Base-by-base conservation (phyloP, 176 grass and related monocot genomes). In the Aegilops umbellulata region DNA sequence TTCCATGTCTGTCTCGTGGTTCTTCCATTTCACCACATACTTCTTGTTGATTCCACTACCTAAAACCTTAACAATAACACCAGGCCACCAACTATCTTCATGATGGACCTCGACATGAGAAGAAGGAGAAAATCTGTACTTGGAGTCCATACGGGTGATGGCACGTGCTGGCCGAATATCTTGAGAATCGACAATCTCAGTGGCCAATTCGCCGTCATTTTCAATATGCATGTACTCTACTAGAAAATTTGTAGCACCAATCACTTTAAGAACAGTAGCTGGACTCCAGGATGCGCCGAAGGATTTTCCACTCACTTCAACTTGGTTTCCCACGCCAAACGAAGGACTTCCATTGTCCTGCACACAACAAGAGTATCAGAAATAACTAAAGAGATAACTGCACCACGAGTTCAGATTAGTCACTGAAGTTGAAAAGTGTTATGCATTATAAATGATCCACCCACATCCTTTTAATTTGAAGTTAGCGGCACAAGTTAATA, bases 201-300 rank as follows among this genome's bases (percentile, higher is more conserved):
- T 90, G 58, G 10, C 23, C 20, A 73, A 13, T 62, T 78, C 79
- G 1, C 88, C 19, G 7, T 72, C 65, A 10, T 82, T 60, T 83
- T 17, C 31, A 15, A 20, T 46, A 41, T 82, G 29, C 51, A 31
- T 31, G 13, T 90, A 90, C 2, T 86, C 31, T 51, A 90, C 84
- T 14, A 90, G 82, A 73, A 90, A 86, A 63, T 69, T 72, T 55
- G 79, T 42, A 4, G 73, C 31, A 31, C 57, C 83, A 39, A 90
- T 78, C 25, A 83, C 79, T 82, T 90, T 86, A 23, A 82, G 25
- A 86, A 90, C 73, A 78, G 53, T 86, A 65, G 88, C 88, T 78
- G 79, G 88, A 72, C 22, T 71, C 88, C 84, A 90, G 57, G 32
- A 83, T 61, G 71, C 20, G 1, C 88, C 63, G 0, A 83, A 73